These are phyloP conservation scores for Inga leiocalycina DNA, from an alignment of 306 rosid genomes.

Conservation along the genomic window DNA sequence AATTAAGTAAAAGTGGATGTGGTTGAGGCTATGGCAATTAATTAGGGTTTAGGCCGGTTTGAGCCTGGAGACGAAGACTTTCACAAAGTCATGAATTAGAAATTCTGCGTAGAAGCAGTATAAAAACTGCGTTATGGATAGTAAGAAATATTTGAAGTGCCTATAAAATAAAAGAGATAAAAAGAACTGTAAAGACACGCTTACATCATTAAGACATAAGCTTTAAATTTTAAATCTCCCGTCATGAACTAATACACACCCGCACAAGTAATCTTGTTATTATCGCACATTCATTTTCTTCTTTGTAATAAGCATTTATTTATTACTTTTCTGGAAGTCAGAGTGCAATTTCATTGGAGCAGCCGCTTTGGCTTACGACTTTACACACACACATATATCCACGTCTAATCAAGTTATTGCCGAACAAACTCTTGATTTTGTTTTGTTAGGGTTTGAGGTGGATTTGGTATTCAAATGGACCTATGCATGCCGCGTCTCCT, in stretches of 20 bases:
- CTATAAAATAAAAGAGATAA: background rate
- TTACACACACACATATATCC: background rate
- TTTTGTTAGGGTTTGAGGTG: slow-evolving; percentile 3
- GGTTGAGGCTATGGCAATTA: slow-evolving; percentile 48
- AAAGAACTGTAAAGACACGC: background rate
- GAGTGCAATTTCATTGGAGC: background rate
- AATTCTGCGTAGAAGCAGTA: background rate
- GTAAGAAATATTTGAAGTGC: background rate
- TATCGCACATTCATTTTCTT: background rate
- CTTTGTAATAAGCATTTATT: background rate
- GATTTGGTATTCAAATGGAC: slow-evolving; percentile 31
- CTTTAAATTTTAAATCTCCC: background rate
- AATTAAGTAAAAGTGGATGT: slow-evolving; percentile 37
- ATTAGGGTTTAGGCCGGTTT: slow-evolving; percentile 66
- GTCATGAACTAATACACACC: background rate
- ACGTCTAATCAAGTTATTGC: slow-evolving; percentile 12
- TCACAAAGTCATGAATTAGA: slow-evolving; percentile 26
- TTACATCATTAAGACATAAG: background rate
- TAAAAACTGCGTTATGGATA: background rate
- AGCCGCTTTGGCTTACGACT: slow-evolving; percentile 13
- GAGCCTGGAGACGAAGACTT: slow-evolving; percentile 38
- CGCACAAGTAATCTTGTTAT: background rate
- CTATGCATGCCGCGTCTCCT: slow-evolving; percentile 39
- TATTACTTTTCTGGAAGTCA: background rate
- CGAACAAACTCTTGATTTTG: slow-evolving; percentile 26